phyloP scores from a whole-genome alignment of 495 filamentous ascomycete species.

The Penicillium ucsense region DNA sequence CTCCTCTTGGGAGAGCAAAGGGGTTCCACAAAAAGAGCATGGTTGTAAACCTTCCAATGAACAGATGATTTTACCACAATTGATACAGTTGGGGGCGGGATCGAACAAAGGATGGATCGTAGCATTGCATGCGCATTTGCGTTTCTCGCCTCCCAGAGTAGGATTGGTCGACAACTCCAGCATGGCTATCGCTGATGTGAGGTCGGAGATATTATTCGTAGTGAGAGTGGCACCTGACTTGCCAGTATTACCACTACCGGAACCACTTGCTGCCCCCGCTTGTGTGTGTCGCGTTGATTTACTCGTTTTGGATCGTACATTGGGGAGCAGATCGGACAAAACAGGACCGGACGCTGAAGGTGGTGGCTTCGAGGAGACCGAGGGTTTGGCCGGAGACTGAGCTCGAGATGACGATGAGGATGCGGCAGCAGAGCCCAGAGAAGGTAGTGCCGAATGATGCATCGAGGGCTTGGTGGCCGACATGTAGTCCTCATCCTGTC shows the following conservation, averaged over 20 bases:
- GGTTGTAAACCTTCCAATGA: conserved; percentile 89
- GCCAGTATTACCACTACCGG: conserved; percentile 27
- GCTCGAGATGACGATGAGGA: conserved; percentile 26
- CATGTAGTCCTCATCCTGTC: conserved; percentile 54
- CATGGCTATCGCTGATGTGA: conserved; percentile 84
- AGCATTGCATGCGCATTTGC: conserved; percentile 77
- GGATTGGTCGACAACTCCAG: conserved; percentile 89
- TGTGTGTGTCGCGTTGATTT: conserved; percentile 39
- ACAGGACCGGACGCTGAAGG: conserved; percentile 66
- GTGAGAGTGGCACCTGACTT: conserved; percentile 21
- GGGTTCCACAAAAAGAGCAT: conserved; percentile 79
- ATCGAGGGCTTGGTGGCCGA: conserved; percentile 20
- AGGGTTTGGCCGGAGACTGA: conserved; percentile 24
- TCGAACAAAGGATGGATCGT: conserved; percentile 73
- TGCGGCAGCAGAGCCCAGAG: conserved; percentile 4
- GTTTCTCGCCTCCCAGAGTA: conserved; percentile 42
- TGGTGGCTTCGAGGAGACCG: conserved; percentile 42
- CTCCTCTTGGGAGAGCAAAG: conserved; percentile 61
- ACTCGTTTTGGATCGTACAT: conserved; percentile 49
- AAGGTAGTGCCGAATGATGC: conserved; percentile 19
- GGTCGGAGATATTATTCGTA: conserved; percentile 63
- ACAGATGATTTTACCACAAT: conserved; percentile 95
- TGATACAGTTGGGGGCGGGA: conserved; percentile 84
- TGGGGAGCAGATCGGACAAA: conserved; percentile 65
- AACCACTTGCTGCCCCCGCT: not conserved